Evolutionary conservation across 306 rosid genomes (phyloP), one percentile per base, ranked within the genome.

Genomic region (Pterocarpus macrocarpus): DNA sequence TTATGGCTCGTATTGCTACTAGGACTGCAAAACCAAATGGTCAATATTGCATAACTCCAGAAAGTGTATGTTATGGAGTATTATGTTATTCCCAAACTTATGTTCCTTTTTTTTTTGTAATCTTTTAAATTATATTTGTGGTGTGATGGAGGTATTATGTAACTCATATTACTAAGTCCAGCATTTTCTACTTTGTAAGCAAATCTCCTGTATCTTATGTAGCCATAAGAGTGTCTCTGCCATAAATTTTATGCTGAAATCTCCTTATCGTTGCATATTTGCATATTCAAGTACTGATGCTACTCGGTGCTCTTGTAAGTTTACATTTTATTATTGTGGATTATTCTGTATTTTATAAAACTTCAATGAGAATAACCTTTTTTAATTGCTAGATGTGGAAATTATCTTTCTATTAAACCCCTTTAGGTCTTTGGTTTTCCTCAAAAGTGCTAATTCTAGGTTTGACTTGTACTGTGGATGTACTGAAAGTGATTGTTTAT

Each of bases 1-100:
- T 95, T 58, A 88, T 93, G 87, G 93, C 99, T 72, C 97, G 97
- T 81, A 94, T 95, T 87, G 97, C 99, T 58, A 95, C 99, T 15
- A 90, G 87, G 89, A 88, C 87, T 71, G 99, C 99, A n/a, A 95
- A 95, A 82, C 99, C 99, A 28, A 89, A 95, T 67, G 99, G 97
- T 78, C 99, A 93, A 86, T 93, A 83, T 82, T 82, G 80, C 83
- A 93, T 95, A 89, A 87, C 93, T 84, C 84, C 77, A 32, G 93
- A 90, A 81, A 87, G 55, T 88, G 99, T 93, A 82, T 58, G 74
- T 71, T 38, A 32, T 75, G 70, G 86, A 57, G 56, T 44, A 34
- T 59, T 66, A 74, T 78, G 55, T 80, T 64, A 15, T 77, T 80
- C 32, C 28, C 59, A 83, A 63, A 5, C 22, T 68, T 38, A 53